Base-by-base conservation (phyloP, 2,329 filamentous ascomycete species). In the Penicillium sp. region DNA sequence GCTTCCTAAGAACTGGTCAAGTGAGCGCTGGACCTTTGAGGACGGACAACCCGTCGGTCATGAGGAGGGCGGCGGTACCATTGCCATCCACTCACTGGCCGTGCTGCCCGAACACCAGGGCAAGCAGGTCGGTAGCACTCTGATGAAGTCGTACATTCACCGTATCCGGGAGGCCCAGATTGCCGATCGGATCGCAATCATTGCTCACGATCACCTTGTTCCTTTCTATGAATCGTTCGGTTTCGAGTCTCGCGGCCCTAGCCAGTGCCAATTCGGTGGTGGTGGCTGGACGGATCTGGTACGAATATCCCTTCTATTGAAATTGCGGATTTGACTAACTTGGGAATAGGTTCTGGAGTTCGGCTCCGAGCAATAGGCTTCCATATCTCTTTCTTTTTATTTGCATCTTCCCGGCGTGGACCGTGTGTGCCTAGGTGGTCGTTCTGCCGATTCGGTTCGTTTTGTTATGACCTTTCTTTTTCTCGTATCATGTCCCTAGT, bases 221-320 rank as follows among this genome's bases (percentile, higher is more conserved):
- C 72, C 73, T 1, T 95, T 86, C 65, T 96, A 95, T 65, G 78
- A 84, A 64, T 77, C 77, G n/a, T 77, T 88, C 56, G 82, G 88
- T 0, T 95, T 93, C 64, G 73, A 73, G 55, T 80, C 84, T 56
- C 68, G 76, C 24, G 88, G 89, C 0, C 72, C 76, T 40, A 93
- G 88, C 66, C 71, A 79, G 49, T 84, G 81, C 41, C 74, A 79
- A 47, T 89, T 89, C 69, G 86, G 84, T 16, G 88, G 88, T 29
- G 87, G 88, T 26, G 84, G 81, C 14, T 95, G 89, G 89, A 77
- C 81, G 57, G 84, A 93, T 64, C 82, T 95, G 87, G 86, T 89
- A 66, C 66, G 75, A 54, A 18, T 14, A 48, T 8, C 35, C 27
- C 35, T 34, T 18, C 6, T 14, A 13, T 26, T 10, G 8, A 23